Base-by-base conservation (phyloP, 192 early-diverging fungal species). In the Backusella psychrophila region DNA sequence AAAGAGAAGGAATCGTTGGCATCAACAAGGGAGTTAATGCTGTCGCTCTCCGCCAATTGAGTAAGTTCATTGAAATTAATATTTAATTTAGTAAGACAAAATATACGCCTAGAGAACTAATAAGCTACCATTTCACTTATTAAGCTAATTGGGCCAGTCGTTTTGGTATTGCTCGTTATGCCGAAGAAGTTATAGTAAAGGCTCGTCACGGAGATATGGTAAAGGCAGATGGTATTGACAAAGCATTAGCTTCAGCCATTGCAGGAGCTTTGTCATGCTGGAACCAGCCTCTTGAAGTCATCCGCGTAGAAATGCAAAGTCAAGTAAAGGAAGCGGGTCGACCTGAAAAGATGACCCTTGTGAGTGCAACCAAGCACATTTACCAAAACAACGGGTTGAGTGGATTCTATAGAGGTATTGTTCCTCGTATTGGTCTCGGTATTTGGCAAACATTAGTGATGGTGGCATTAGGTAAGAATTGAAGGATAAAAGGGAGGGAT, bases 231-330 rank as follows among this genome's bases (percentile, higher is more conserved):
- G 78, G 78, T 36, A 75, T 83, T 41, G 90, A 96, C 75, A 88
- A 91, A 76, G 84, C 93, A 68, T 72, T 88, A 6, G 91, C 96
- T 17, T 95, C 94, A 35, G 89, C 89, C 9, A 84, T 98, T 69
- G 96, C 93, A 71, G 97, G 97, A 70, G 96, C 93, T 14, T 82
- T 98, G 56, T 91, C 91, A 12, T 97, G 96, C 88, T 99, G 97
- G 97, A 99, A 99, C 80, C 97, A 99, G 82, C 97, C 97, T 33
- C 94, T 99, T 74, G 97, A 99, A 82, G 97, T 99, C 56, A 99
- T 99, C 70, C 94, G 97, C 66, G 96, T 99, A 12, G 96, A 99
- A 77, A 99, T 99, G 97, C 97, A 99, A 86, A 92, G 90, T 68
- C 96, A 97, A 84, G 86, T 95, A 66, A 97, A 97, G 87, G 87